Evolutionary conservation across 2,329 filamentous ascomycete species (phyloP), one percentile per base, ranked within the genome.

Genomic region (Pseudopyrenochaeta lycopersici): DNA sequence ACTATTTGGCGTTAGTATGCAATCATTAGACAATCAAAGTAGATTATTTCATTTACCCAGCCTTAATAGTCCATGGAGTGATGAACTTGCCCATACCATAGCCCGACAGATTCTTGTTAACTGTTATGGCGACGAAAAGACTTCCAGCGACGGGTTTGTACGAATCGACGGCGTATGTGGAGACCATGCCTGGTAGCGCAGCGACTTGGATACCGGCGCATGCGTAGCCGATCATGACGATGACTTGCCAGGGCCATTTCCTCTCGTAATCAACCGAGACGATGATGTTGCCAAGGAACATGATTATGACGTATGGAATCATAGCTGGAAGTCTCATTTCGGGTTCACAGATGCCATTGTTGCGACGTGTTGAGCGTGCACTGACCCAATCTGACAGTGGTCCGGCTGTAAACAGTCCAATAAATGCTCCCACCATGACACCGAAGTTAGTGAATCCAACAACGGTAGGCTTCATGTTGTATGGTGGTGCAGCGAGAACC

Each of bases 91-190:
- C 76, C 59, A 87, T 83, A 0, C 85, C 84, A 66, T 86, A 88
- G 1, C 85, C 85, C 83, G 84, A 87, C 0, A 87, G 49, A 51
- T 88, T 88, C 76, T 88, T 88, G 64, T 86, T 86, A 40, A 88
- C 84, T 0, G 85, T 88, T 58, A 86, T 82, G 7, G 81, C 77
- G 0, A 88, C 85, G 66, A 88, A 85, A 42, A 88, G 74, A 2
- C 79, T 81, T 2, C 85, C 85, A 0, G 85, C 80, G 2, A 88
- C 82, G 0, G 85, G 84, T 72, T 88, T 88, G 71, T 89, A 88
- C 50, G 80, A 83, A 67, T 89, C 86, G 14, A 88, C 81, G 0
- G 85, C 84, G 63, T 88, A 88, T 2, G 77, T 85, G 30, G 78
- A 83, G 4, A 77, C 80, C 51, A 89, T 88, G 11, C 81, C 81